Evolutionary conservation across 805 yeast species (phyloP), one percentile per base, ranked within the genome.

Genomic region (Zygosaccharomyces pseudorouxii): DNA sequence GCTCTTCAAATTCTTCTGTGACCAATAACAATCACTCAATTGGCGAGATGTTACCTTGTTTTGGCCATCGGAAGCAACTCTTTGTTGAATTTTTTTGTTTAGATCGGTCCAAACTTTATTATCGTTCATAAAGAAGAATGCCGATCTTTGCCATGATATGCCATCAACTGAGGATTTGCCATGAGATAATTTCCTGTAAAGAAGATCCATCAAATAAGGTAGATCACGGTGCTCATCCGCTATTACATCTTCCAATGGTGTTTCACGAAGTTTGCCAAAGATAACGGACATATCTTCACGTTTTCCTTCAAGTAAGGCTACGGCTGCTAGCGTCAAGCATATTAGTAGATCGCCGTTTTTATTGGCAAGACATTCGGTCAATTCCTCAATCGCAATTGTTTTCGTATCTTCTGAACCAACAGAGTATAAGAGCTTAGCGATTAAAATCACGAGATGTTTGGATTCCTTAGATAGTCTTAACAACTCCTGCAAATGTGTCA

Each of bases 311-410:
- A 82, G 71, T 2, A 93, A 73, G 0, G 87, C 74, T 19, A 92
- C 80, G 0, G 95, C 89, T 6, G 96, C 97, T 37, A 92, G 71
- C 1, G 89, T 78, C 50, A 90, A 66, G 0, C 87, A 82, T 1
- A 86, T 80, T 20, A 80, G 59, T 40, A 88, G 67, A 2, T 89
- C 80, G 1, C 86, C 72, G 0, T 95, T 96, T 48, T 77, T 65
- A 3, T 69, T 71, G 51, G 78, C 83, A 36, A 89, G 79, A 56
- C 75, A 80, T 20, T 76, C 74, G 56, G 86, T 84, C 38, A 92
- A 67, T 64, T 89, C 96, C 57, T 89, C 96, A 41, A 86, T 60
- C 0, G 97, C 96, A 1, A 89, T 90, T 53, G 81, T 84, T 50
- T 80, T 82, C 1, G 93, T 81, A 4, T 86, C 93, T n/a, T 77